Percentiles rank a stretch among this genome's conserved stretches.
Evolutionary conservation across 768 basidiomycete species (phyloP).

Genomic region (Lactifluus echinatus): DNA sequence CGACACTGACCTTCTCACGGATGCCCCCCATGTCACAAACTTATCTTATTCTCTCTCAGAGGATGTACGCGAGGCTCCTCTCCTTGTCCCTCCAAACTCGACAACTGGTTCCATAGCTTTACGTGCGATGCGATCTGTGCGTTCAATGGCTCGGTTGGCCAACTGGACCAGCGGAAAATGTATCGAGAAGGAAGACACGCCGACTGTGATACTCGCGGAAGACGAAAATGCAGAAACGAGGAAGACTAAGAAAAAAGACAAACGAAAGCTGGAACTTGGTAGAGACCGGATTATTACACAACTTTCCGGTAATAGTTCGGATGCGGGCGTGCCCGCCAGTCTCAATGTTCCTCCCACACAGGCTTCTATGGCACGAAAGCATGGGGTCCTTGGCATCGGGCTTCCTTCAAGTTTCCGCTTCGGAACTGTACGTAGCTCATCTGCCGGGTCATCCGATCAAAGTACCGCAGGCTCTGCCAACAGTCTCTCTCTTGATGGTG

Average conservation of each 20-base stretch:
- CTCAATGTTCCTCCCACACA: slow-evolving; percentile 11
- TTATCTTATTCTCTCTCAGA: slow-evolving; percentile 8
- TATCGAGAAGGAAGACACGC: slow-evolving; percentile 26
- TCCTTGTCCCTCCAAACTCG: slow-evolving; percentile 12
- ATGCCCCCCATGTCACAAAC: neutral
- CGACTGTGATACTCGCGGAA: slow-evolving; percentile 24
- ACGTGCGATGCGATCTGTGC: slow-evolving; percentile 69
- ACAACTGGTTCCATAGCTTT: slow-evolving; percentile 59
- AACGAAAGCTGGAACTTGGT: slow-evolving; percentile 22
- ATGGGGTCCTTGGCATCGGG: slow-evolving; percentile 53
- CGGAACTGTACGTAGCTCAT: slow-evolving; percentile 15
- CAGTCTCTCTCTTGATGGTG: slow-evolving; percentile 12
- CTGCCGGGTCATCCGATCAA: slow-evolving; percentile 20
- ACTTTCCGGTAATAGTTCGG: slow-evolving; percentile 56
- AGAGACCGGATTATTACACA: slow-evolving; percentile 29
- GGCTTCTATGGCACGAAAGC: slow-evolving; percentile 29
- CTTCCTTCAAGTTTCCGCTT: slow-evolving; percentile 46
- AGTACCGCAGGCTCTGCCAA: slow-evolving; percentile 26
- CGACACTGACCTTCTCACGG: neutral
- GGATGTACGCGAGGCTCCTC: slow-evolving; percentile 16
- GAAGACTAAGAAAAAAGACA: slow-evolving; percentile 26
- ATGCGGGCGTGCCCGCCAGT: slow-evolving; percentile 47
- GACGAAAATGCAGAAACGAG: slow-evolving; percentile 29
- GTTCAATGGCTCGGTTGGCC: slow-evolving; percentile 60
- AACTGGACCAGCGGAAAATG: slow-evolving; percentile 59